A percentile compares a stretch with the other conserved stretches of the same genome.
phyloP scores from a whole-genome alignment of 768 basidiomycete species.

The Phaeotremella skinneri region DNA sequence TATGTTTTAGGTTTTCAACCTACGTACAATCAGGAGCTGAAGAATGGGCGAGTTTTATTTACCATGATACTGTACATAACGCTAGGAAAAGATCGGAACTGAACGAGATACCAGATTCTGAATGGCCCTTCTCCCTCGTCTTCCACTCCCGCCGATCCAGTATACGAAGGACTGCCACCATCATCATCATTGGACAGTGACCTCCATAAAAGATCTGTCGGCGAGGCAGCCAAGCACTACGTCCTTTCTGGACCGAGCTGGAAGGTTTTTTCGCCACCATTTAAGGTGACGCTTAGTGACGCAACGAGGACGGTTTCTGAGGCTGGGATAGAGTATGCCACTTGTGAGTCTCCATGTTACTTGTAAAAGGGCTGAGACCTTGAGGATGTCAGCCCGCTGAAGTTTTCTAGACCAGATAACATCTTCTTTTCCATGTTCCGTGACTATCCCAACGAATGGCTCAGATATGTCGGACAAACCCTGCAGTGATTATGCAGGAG shows the following conservation, averaged over 20 bases:
- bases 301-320: constrained; percentile 70
- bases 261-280: constrained; percentile 69
- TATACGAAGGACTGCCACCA: background rate
- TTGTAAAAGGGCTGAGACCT: too few relatives aligned
- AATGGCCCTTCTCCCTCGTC: background rate
- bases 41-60: constrained; percentile 1
- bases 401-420: constrained; percentile 60
- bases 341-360: constrained; percentile 56
- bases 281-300: constrained; percentile 73
- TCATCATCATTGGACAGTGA: constrained; percentile 7
- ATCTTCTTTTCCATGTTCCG: constrained; percentile 70
- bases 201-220: background rate
- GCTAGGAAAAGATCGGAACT: background rate
- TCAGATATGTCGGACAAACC: constrained; percentile 28
- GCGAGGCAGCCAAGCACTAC: background rate
- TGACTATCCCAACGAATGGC: too few relatives aligned
- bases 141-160: background rate
- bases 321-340: constrained; percentile 64
- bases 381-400: too few relatives aligned
- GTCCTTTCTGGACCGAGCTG: constrained; percentile 58
- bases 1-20: background rate
- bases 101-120: background rate
- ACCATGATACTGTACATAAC: background rate
- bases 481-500: too few relatives aligned
- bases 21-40: constrained; percentile 8